phyloP scores from a whole-genome alignment of 176 grass and related monocot genomes.

The Saccharum officinarum region DNA sequence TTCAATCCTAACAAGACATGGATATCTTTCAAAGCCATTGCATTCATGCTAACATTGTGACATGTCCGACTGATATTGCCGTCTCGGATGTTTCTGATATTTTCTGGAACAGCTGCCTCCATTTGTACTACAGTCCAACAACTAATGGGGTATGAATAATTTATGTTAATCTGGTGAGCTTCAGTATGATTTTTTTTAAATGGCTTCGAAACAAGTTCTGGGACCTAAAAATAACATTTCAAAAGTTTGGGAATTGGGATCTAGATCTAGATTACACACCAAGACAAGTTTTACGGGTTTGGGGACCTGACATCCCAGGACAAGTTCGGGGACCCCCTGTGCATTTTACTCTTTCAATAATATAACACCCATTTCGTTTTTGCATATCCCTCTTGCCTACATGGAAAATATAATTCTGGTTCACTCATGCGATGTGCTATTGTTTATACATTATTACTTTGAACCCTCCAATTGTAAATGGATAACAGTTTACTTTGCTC shows the following conservation, averaged over 20 bases:
- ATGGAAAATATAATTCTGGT: neutral
- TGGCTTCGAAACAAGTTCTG: neutral
- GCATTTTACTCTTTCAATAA: neutral
- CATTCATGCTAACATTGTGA: neutral
- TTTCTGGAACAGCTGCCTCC: neutral
- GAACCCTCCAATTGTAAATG: neutral
- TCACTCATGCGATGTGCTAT: neutral
- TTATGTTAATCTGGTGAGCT: neutral
- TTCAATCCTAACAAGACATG: neutral
- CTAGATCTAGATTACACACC: neutral
- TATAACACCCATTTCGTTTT: neutral
- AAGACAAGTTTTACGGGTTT: neutral
- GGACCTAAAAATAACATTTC: neutral
- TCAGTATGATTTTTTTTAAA: neutral
- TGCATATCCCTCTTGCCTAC: neutral
- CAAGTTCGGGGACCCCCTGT: neutral
- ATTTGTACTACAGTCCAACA: neutral
- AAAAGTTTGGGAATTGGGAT: neutral
- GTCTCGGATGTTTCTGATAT: neutral
- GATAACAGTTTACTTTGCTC: neutral
- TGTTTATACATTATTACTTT: conserved; percentile 4
- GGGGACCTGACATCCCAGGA: neutral
- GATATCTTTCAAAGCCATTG: neutral
- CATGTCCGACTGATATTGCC: neutral
- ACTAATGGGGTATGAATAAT: neutral